Conservation (phyloP, 106 monocot species). For the Apostasia shenzhenica region DNA sequence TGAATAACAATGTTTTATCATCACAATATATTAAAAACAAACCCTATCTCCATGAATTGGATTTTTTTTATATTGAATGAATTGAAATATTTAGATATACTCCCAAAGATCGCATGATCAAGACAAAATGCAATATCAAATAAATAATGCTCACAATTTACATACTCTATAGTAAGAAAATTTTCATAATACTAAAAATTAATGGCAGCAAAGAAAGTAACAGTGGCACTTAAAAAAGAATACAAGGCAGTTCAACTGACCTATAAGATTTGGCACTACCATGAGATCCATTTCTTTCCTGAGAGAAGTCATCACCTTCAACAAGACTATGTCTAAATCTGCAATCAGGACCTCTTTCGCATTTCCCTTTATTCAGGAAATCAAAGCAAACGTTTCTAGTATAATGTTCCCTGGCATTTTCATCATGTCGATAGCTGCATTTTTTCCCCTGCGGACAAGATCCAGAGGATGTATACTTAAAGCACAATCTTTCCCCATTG, state of each 20-base stretch:
- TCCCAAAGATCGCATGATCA: too few relatives aligned
- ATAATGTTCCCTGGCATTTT: conserved; percentile 61
- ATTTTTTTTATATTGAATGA: too few relatives aligned
- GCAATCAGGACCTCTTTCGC: conserved; percentile 84
- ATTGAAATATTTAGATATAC: too few relatives aligned
- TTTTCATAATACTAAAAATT: too few relatives aligned
- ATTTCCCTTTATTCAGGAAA: conserved; percentile 94
- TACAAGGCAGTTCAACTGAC: conserved; percentile 9
- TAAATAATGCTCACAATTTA: too few relatives aligned
- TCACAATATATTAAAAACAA: too few relatives aligned
- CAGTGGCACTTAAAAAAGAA: too few relatives aligned
- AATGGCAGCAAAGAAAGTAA: too few relatives aligned
- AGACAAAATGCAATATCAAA: too few relatives aligned
- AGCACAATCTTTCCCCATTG: conserved; percentile 51
- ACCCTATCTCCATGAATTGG: too few relatives aligned
- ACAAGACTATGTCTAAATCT: conserved; percentile 59
- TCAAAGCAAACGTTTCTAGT: conserved; percentile 94
- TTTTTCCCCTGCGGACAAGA: conserved; percentile 61
- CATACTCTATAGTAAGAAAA: too few relatives aligned
- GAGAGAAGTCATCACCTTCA: conserved; percentile 30
- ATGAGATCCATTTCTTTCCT: conserved; percentile 19
- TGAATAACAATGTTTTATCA: too few relatives aligned
- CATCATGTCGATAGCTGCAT: conserved; percentile 76
- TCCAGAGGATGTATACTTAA: conserved; percentile 82
- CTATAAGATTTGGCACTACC: conserved; percentile 25